phyloP scores from a whole-genome alignment of 1,139 yeast species.

The Blastobotrys illinoisensis region DNA sequence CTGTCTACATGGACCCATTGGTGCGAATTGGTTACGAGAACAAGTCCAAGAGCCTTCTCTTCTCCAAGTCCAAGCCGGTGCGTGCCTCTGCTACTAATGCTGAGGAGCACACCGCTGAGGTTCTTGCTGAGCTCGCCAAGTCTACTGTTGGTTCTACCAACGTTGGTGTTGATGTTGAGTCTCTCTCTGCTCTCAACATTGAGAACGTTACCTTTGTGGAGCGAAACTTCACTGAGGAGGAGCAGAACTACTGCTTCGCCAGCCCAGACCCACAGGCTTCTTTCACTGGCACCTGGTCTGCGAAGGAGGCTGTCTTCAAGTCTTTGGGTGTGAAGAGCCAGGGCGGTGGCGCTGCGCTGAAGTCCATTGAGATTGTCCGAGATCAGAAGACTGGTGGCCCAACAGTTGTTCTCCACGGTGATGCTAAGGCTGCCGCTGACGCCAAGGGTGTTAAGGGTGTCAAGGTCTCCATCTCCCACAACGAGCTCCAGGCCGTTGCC shows the following conservation, averaged over 20 bases:
- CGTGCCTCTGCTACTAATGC: constrained; percentile 28
- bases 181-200: constrained; percentile 70
- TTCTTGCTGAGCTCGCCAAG: constrained; percentile 34
- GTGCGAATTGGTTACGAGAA: constrained; percentile 64
- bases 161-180: constrained; percentile 97
- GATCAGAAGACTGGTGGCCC: constrained; percentile 72
- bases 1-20: constrained; percentile 92
- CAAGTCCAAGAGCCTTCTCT: constrained; percentile 47
- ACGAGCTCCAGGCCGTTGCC: constrained; percentile 95
- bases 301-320: constrained; percentile 98
- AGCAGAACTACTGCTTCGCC: constrained; percentile 65
- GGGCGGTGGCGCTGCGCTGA: constrained; percentile 93
- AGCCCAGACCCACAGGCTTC: constrained; percentile 83
- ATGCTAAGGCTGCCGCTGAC: constrained; percentile 68
- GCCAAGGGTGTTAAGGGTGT: constrained; percentile 64
- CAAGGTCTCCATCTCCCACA: constrained; percentile 89
- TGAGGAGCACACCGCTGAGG: constrained; percentile 40
- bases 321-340: constrained; percentile 81
- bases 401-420: constrained; percentile 65
- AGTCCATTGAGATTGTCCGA: constrained; percentile 82
- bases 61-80: constrained; percentile 37
- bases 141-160: constrained; percentile 53
- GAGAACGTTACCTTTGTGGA: constrained; percentile 84
- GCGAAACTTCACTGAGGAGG: constrained; percentile 82
- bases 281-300: constrained; percentile 97